Base-by-base conservation (phyloP, 2,329 filamentous ascomycete species). In the Exutisphaerella laricina region DNA sequence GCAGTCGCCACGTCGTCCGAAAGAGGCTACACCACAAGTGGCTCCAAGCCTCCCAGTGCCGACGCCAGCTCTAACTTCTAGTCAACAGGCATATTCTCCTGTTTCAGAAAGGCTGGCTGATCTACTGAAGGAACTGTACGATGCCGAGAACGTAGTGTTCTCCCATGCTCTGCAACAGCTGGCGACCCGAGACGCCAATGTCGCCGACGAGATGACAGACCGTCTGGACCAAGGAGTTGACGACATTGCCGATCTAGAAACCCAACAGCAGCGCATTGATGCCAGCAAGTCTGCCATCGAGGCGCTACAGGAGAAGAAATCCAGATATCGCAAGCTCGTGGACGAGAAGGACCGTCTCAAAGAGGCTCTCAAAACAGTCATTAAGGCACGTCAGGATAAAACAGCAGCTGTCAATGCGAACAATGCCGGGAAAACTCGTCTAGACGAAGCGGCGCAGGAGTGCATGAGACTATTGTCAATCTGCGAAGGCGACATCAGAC, bases 321-420 rank as follows among this genome's bases (percentile, higher is more conserved):
- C 29, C n/a, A 45, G 43, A 9, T 49, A 57, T 39, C 42, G 40
- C 26, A 34, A 50, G n/a, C 42, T 58, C 14, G 22, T 45, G 5
- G 48, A 46, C 3, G 50, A 57, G 34, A 57, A 51, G 29, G 46
- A 56, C 14, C 37, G 46, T 16, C 49, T 56, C 4, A 49, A 44
- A n/a, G 40, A 45, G 3, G 51, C 45, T 6, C 39, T 62, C 26
- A 43, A 45, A 9, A 38, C 45, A 30, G 58, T 57, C 14, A 21
- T 62, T 23, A 50, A 45, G 13, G 41, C 50, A 12, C 48, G 51
- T 5, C 39, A 50, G 35, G 50, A 46, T 12, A 26, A 39, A 5
- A 22, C 45, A n/a, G 48, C 46, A 3, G 59, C 58, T 3, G 54
- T 41, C 23, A 53, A 48, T 17, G 55, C 51, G n/a, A 59, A 58